Evolutionary conservation across 768 basidiomycete species (phyloP).

Genomic region (Lactifluus hygrophoroides): DNA sequence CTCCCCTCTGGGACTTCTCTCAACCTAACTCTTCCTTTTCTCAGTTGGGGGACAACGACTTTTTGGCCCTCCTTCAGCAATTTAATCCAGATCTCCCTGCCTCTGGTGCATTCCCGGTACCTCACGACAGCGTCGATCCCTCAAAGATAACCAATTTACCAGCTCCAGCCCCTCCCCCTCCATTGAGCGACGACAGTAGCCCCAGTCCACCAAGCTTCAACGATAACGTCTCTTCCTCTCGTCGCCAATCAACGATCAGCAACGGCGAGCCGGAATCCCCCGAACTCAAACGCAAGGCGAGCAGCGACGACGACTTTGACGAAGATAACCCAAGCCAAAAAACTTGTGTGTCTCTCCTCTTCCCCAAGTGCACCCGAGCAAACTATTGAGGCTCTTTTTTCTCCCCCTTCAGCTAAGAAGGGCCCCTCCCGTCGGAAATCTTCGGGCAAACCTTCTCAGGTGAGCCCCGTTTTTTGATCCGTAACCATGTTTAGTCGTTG

Average conservation of each 20-base stretch:
- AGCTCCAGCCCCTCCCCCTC: conserved; percentile 46
- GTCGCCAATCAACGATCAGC: conserved; percentile 27
- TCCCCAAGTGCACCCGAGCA: background rate
- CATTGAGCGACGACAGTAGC: conserved; percentile 64
- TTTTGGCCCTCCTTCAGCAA: conserved; percentile 68
- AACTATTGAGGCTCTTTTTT: background rate
- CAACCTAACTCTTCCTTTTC: conserved; percentile 44
- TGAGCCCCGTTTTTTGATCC: conserved; percentile 17
- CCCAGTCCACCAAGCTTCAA: conserved; percentile 59
- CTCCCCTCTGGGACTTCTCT: conserved; percentile 59
- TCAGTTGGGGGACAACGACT: conserved; percentile 65
- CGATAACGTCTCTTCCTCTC: conserved; percentile 27
- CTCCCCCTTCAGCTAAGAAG: conserved; percentile 22
- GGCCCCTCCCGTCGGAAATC: conserved; percentile 32
- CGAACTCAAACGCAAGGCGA: conserved; percentile 70
- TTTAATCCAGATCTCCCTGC: conserved; percentile 35
- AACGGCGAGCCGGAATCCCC: conserved; percentile 39
- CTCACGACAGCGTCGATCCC: conserved; percentile 46
- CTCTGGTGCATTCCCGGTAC: conserved; percentile 23
- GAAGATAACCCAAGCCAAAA: conserved; percentile 62
- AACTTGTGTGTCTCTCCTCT: conserved; percentile 43
- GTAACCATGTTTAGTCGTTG: background rate
- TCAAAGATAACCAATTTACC: conserved; percentile 46
- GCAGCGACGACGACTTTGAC: conserved; percentile 41
- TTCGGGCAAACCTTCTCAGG: conserved; percentile 29